Evolutionary conservation across 1,139 yeast genomes (phyloP).

Genomic region (Hyphopichia buzzinii): DNA sequence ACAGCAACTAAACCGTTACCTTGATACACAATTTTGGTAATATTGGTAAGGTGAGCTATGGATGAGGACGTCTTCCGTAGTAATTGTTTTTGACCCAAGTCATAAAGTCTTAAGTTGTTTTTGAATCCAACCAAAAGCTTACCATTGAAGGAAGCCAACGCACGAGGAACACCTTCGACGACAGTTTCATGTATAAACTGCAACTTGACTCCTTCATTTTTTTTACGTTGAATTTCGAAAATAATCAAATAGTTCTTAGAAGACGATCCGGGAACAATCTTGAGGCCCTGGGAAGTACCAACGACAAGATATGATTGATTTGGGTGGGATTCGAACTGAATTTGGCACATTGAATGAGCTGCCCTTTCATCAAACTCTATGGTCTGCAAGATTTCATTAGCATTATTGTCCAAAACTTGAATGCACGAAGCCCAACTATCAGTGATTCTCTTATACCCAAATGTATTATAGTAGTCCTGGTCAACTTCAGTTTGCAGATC

Average conservation of each 20-base stretch:
- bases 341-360: constrained; percentile 25
- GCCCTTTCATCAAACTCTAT: constrained; percentile 46
- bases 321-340: constrained; percentile 22
- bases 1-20: constrained; percentile 59
- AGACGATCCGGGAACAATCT: constrained; percentile 32
- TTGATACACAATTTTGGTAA: constrained; percentile 51
- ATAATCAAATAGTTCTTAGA: constrained; percentile 39
- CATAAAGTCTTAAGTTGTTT: constrained; percentile 58
- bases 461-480: constrained; percentile 33
- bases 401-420: constrained; percentile 45
- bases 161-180: constrained; percentile 47
- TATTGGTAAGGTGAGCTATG: constrained; percentile 37
- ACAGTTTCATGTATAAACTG: constrained; percentile 61
- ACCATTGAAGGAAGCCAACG: constrained; percentile 59
- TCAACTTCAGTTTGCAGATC: constrained; percentile 10
- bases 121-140: constrained; percentile 60
- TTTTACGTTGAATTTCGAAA: constrained; percentile 32
- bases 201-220: constrained; percentile 25
- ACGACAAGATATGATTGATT: constrained; percentile 43
- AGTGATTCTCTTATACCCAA: constrained; percentile 32
- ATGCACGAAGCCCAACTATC: constrained; percentile 51
- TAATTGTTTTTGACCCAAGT: constrained; percentile 76
- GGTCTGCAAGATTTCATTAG: constrained; percentile 35
- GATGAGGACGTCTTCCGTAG: constrained; percentile 58
- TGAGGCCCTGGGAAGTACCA: constrained; percentile 42